Evolutionary conservation across 768 basidiomycete species (phyloP), one percentile per base, ranked within the genome.

Genomic region (Leccinum longicurvipes): DNA sequence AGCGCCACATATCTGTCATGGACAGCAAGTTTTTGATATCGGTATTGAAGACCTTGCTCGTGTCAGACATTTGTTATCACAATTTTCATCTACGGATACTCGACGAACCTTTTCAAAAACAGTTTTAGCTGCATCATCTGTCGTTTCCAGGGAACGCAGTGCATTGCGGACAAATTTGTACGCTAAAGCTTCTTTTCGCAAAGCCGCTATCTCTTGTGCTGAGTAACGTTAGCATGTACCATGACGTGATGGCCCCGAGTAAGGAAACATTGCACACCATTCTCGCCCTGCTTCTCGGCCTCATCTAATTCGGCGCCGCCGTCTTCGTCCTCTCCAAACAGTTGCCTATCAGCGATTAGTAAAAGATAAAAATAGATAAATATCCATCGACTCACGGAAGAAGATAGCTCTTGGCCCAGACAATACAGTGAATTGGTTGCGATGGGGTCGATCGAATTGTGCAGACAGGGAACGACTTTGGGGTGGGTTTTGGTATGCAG

Each of bases 1-100:
- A 82, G 29, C 86, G 86, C 97, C 97, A 99, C 94, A 99, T 98
- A 64, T 98, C 97, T 14, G 83, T 73, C 97, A 99, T 99, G 17
- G 82, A 83, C 28, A 99, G 77, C 0, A 99, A 79, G 54, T 96
- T 93, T 50, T 82, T 79, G 62, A 98, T 93, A 64, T 99, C 97
- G 2, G 80, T 70, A 53, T 85, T 79, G 77, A 95, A 99, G 17
- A 97, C 91, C 94, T 97, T 64, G 3, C 42, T 5, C 47, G 31
- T 1, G 25, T 32, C 21, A 44, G 52, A 32, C 21, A 14, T 19
- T 64, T 7, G 60, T 41, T 27, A 45, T 24, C 24, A 21, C 42
- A 50, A 12, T 51, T 7, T 29, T 17, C 11, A 47, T 36, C n/a
- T 10, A 19, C 46, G 23, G 8, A 36, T 25, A 54, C 14, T 45